Conservation (phyloP, 345 rosid species). For the Eucalyptus paniculata region DNA sequence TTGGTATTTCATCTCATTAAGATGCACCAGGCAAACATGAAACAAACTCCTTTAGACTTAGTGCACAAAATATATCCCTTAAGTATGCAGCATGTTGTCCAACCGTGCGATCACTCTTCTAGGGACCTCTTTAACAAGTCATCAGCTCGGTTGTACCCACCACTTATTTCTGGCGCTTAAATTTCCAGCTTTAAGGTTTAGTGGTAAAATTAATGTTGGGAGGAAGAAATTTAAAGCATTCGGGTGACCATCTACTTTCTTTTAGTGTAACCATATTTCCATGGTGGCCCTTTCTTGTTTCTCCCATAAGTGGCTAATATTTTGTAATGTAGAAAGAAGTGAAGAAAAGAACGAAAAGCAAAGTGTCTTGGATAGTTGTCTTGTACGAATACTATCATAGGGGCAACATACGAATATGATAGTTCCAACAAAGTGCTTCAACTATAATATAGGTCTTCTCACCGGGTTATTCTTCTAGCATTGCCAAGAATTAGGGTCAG, state of each 20-base stretch:
- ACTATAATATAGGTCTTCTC: neutral
- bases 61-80: neutral
- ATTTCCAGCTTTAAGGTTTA: neutral
- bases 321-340: neutral
- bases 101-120: neutral
- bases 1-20: neutral
- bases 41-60: neutral
- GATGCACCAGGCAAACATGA: neutral
- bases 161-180: neutral
- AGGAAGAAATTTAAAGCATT: neutral
- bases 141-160: neutral
- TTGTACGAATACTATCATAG: neutral
- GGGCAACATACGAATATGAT: neutral
- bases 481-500: neutral
- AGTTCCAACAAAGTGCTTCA: neutral
- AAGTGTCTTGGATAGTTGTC: neutral
- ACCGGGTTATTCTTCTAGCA: neutral
- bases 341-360: neutral
- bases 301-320: neutral
- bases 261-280: neutral
- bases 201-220: neutral
- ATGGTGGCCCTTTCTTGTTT: neutral
- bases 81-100: neutral
- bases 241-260: neutral
- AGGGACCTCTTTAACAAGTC: neutral